Percentiles rank a stretch among this genome's conserved stretches.
Conservation (phyloP, 2,329 filamentous ascomycete genomes). For the Pseudocercospora musae region DNA sequence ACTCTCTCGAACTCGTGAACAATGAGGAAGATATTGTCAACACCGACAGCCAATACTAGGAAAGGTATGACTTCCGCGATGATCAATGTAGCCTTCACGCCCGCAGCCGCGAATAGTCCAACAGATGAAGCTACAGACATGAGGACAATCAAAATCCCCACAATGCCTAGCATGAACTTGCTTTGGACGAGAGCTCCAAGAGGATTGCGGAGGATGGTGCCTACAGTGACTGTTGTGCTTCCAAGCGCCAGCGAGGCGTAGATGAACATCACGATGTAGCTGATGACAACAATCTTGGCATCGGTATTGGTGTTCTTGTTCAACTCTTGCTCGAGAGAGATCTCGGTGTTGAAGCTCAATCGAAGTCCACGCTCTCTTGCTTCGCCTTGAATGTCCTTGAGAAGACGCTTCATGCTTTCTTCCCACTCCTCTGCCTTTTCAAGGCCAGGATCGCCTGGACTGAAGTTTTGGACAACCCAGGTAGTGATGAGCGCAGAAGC, state of each 20-base stretch:
- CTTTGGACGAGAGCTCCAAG: slow-evolving; percentile 85
- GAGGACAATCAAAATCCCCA: slow-evolving; percentile 89
- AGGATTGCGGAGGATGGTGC: slow-evolving; percentile 76
- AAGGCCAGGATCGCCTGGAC: slow-evolving; percentile 68
- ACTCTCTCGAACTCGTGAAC: slow-evolving; percentile 97
- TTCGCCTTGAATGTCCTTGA: slow-evolving; percentile 77
- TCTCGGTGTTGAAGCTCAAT: slow-evolving; percentile 91
- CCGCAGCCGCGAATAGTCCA: slow-evolving; percentile 85
- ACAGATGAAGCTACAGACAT: slow-evolving; percentile 98
- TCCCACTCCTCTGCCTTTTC: slow-evolving; percentile 86
- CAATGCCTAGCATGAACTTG: slow-evolving; percentile 92
- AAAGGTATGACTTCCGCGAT: slow-evolving; percentile 99
- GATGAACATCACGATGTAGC: slow-evolving; percentile 98
- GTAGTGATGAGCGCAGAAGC: slow-evolving; percentile 81
- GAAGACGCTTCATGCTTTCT: slow-evolving; percentile 66
- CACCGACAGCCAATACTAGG: slow-evolving; percentile 90
- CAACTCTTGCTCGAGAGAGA: slow-evolving; percentile 89
- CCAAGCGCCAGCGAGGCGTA: slow-evolving; percentile 92
- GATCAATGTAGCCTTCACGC: slow-evolving; percentile 92
- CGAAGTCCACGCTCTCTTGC: slow-evolving; percentile 74
- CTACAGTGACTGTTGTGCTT: slow-evolving; percentile 75
- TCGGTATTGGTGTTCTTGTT: slow-evolving; percentile 99
- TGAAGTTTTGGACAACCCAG: slow-evolving; percentile 89
- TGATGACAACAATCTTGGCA: slow-evolving; percentile 92
- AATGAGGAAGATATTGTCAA: slow-evolving; percentile 98